Evolutionary conservation across 2,329 filamentous ascomycete species (phyloP), one percentile per base, ranked within the genome.

Genomic region (Phialophora macrospora): DNA sequence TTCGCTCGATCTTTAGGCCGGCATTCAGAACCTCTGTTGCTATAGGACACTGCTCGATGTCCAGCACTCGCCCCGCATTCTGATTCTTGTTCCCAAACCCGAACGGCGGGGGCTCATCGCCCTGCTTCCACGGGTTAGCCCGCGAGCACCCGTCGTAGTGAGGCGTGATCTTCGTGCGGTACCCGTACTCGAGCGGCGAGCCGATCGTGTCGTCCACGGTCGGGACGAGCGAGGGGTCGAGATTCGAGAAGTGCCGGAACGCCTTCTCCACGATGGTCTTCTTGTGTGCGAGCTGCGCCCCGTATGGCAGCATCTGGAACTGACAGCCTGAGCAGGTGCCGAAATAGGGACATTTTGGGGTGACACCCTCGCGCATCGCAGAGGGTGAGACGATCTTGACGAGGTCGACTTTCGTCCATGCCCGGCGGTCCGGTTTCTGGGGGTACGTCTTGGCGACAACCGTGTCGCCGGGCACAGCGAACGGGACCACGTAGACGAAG

Each of bases 1-100:
- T 84, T n/a, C 94, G 84, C 81, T 97, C 94, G 7, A 85, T 84
- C 72, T 84, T 87, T 81, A 97, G 88, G 28, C 94, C 95, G 70
- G 86, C 83, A 28, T 92, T 86, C 17, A 99, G 90, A 44, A 91
- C 90, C 32, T 91, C 88, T 1, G 95, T 99, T 58, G 91, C 95
- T 68, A 99, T 96, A 5, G 95, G 95, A 72, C 95, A 99, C 76
- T 98, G 93, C 77, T 99, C 95, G 69, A 99, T 98, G 75, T 99
- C 95, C 68, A 99, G 82, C 2, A 93, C 93, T 67, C 84, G 84
- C 63, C 89, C 84, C 55, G 86, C 86, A n/a, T 91, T 66, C 55
- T 86, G 86, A n/a, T 91, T 66, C 78, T 97, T 98, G 68, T 85
- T 83, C 84, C 92, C 95, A 80, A 96, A 99, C 8, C 95, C 95